Percentiles rank a stretch among this genome's conserved stretches.
These are phyloP conservation scores for Tetrapisispora namnaoensis DNA, from an alignment of 805 yeast species.

Conservation along the genomic window DNA sequence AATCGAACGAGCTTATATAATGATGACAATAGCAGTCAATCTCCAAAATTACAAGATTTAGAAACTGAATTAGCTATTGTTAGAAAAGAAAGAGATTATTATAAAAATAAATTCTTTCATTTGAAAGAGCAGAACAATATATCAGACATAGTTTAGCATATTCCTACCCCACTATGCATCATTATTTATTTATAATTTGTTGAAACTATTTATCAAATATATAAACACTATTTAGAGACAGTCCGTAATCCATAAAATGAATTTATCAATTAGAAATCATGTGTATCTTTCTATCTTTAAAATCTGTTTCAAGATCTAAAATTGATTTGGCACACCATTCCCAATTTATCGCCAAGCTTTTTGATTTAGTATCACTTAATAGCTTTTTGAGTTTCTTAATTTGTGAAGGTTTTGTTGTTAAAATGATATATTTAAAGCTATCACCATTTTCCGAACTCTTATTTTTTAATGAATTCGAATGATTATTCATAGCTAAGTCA, in stretches of 20 bases:
- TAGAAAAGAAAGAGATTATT: slow-evolving; percentile 74
- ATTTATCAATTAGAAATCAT: background rate
- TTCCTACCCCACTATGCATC: background rate
- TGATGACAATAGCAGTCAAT: slow-evolving; percentile 45
- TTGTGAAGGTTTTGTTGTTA: slow-evolving; percentile 22
- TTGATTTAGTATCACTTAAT: slow-evolving; percentile 1
- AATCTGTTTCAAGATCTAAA: slow-evolving; percentile 14
- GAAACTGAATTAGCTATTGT: slow-evolving; percentile 76
- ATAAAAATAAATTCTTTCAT: slow-evolving; percentile 49
- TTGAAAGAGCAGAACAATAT: slow-evolving; percentile 43
- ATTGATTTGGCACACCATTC: slow-evolving; percentile 26
- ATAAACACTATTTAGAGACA: background rate
- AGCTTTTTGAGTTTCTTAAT: slow-evolving; percentile 18
- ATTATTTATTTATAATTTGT: background rate
- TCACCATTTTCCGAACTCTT: background rate
- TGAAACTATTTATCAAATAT: background rate
- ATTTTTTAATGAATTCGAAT: background rate
- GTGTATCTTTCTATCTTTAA: background rate
- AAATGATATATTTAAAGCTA: slow-evolving; percentile 28
- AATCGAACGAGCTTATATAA: slow-evolving; percentile 8
- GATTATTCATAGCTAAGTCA: slow-evolving; percentile 2
- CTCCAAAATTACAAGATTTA: slow-evolving; percentile 37
- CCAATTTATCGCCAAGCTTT: slow-evolving; percentile 24
- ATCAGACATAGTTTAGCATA: too few species aligned
- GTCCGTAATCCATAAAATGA: background rate